Evolutionary conservation across 805 yeast species (phyloP).

Genomic region (Cyberlindnera maclurae): DNA sequence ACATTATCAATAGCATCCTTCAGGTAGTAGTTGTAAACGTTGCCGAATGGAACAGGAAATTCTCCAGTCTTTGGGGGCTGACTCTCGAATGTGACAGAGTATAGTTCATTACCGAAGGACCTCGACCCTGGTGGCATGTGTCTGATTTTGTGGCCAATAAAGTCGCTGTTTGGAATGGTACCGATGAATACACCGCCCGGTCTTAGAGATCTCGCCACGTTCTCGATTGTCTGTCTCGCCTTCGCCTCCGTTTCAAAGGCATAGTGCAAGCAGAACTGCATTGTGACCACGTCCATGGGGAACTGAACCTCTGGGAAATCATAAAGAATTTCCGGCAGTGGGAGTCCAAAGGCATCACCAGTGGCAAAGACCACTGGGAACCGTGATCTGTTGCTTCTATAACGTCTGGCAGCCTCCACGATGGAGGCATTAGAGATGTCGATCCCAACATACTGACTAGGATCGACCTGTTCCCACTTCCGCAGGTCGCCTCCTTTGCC

Average conservation of each 20-base stretch:
- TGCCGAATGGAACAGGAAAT: constrained; percentile 74
- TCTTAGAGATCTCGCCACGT: constrained; percentile 67
- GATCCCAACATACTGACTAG: constrained; percentile 77
- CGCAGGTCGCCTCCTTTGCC: constrained; percentile 97
- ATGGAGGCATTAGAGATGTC: constrained; percentile 90
- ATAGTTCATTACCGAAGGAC: constrained; percentile 81
- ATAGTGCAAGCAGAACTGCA: constrained; percentile 92
- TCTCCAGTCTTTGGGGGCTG: constrained; percentile 71
- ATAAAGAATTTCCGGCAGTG: constrained; percentile 58
- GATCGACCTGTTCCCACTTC: constrained; percentile 73
- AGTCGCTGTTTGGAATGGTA: constrained; percentile 89
- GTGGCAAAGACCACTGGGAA: constrained; percentile 82
- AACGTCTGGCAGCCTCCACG: constrained; percentile 75
- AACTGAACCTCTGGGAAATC: constrained; percentile 61
- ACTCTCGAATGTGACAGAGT: constrained; percentile 73
- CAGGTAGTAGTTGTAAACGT: constrained; percentile 71
- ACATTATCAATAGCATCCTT: constrained; percentile 94
- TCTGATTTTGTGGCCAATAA: constrained; percentile 59
- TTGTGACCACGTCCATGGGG: constrained; percentile 83
- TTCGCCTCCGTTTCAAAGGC: constrained; percentile 84
- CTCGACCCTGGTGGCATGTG: constrained; percentile 44
- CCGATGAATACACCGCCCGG: constrained; percentile 89
- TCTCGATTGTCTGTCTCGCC: constrained; percentile 63
- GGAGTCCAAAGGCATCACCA: constrained; percentile 81
- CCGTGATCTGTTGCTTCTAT: constrained; percentile 45